phyloP scores from a whole-genome alignment of 2,329 filamentous ascomycete species.

The Aspergillus fumigatus region DNA sequence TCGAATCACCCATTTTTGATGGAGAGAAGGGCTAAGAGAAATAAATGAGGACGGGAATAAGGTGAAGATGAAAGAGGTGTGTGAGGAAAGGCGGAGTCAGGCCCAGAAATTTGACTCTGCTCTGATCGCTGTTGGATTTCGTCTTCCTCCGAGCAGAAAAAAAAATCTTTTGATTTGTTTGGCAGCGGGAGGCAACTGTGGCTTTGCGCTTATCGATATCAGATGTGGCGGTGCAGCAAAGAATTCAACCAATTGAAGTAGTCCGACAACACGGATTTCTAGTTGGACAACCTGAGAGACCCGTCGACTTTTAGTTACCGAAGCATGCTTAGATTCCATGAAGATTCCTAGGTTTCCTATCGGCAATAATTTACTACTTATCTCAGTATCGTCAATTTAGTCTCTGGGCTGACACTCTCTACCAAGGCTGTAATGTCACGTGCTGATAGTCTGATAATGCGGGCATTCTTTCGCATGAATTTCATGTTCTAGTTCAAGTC shows the following conservation, averaged over 20 bases:
- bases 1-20: conserved; percentile 46
- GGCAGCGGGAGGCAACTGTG: conserved; percentile 23
- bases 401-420: neutral
- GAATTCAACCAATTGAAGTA: neutral
- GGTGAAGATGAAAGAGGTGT: conserved; percentile 18
- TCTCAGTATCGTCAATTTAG: neutral
- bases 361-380: neutral
- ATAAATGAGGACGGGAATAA: conserved; percentile 15
- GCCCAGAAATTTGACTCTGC: conserved; percentile 1
- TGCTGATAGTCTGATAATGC: conserved; percentile 24
- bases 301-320: neutral
- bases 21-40: conserved; percentile 6
- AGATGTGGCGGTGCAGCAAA: conserved; percentile 25
- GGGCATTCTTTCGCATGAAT: conserved; percentile 8
- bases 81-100: conserved; percentile 4
- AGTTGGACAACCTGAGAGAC: neutral
- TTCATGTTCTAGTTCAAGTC: neutral
- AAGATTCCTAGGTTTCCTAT: neutral
- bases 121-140: conserved; percentile 8
- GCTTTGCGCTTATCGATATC: conserved; percentile 35
- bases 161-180: conserved; percentile 36
- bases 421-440: conserved; percentile 15
- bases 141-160: conserved; percentile 12
- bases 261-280: too few relatives aligned
- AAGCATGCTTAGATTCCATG: neutral